Percentiles rank a stretch among this genome's conserved stretches.
Evolutionary conservation across 306 rosid species (phyloP).

Genomic region (Vigna radiata): DNA sequence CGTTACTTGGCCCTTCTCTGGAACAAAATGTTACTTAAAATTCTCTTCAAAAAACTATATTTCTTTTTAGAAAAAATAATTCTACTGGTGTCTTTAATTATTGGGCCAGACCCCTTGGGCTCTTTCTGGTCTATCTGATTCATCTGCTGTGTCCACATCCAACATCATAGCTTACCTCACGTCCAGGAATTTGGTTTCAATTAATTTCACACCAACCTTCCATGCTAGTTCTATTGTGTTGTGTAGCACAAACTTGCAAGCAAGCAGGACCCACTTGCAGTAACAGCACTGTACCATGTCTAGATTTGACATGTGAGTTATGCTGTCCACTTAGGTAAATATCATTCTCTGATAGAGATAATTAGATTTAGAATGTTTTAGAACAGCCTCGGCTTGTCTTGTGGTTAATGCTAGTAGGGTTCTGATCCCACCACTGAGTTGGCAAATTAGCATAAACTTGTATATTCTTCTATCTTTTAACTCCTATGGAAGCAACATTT

Average conservation of each 20-base stretch:
- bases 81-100: not conserved
- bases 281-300: conserved; percentile 15
- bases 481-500: not conserved
- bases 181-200: conserved; percentile 25
- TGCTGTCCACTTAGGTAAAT: conserved; percentile 20
- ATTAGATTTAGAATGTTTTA: conserved; percentile 18
- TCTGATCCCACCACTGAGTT: conserved; percentile 13
- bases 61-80: not conserved
- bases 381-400: conserved; percentile 15
- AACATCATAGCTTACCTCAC: not conserved
- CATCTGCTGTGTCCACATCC: conserved; percentile 2
- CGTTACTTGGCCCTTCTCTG: too few relatives aligned
- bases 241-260: conserved; percentile 32
- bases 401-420: conserved; percentile 2
- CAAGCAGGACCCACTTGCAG: conserved; percentile 19
- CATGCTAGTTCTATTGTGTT: conserved; percentile 35
- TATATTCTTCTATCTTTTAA: conserved; percentile 1
- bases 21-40: not conserved
- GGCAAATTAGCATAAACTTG: conserved; percentile 6
- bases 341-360: conserved; percentile 1
- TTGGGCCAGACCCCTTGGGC: conserved; percentile 10
- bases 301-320: conserved; percentile 29
- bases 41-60: not conserved
- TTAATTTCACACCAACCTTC: conserved; percentile 40
- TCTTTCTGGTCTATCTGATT: not conserved